Evolutionary conservation across 495 filamentous ascomycete species (phyloP), one percentile per base, ranked within the genome.

Genomic region (Xylaria venustula): DNA sequence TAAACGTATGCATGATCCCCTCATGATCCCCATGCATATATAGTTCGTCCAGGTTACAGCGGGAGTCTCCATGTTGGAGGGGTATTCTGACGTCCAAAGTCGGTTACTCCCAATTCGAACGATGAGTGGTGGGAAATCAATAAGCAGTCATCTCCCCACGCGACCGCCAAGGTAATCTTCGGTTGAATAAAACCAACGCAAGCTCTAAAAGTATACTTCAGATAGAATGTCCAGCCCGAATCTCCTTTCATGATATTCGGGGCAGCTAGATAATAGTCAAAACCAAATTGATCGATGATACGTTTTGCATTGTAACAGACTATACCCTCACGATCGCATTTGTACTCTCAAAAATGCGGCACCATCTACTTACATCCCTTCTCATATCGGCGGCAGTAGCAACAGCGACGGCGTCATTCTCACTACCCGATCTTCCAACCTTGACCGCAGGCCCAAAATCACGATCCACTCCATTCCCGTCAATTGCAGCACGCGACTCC

Each of bases 41-140:
- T 25, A 28, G 48, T 34, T 19, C 45, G 19, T n/a, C n/a, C n/a
- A n/a, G n/a, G n/a, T n/a, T n/a, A n/a, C n/a, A n/a, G n/a, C n/a
- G n/a, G n/a, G n/a, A n/a, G n/a, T n/a, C n/a, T n/a, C n/a, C n/a
- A n/a, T n/a, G n/a, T n/a, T n/a, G n/a, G n/a, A n/a, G n/a, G n/a
- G n/a, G n/a, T n/a, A n/a, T n/a, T n/a, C n/a, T n/a, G n/a, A n/a
- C n/a, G n/a, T n/a, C n/a, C n/a, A n/a, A n/a, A n/a, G 37, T 41
- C 37, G 32, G 14, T 40, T 9, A 8, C n/a, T n/a, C n/a, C 22
- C 23, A 26, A 54, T 20, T 42, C 25, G 36, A 20, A 14, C 6
- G 23, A 22, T 54, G 51, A 54, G 22, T 54, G 51, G 51, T 54
- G 51, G 51, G 51, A 54, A 54, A 54, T 42, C 23, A 45, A 41